Conservation (phyloP, 129 eudicot species). For the Saposhnikovia divaricata region DNA sequence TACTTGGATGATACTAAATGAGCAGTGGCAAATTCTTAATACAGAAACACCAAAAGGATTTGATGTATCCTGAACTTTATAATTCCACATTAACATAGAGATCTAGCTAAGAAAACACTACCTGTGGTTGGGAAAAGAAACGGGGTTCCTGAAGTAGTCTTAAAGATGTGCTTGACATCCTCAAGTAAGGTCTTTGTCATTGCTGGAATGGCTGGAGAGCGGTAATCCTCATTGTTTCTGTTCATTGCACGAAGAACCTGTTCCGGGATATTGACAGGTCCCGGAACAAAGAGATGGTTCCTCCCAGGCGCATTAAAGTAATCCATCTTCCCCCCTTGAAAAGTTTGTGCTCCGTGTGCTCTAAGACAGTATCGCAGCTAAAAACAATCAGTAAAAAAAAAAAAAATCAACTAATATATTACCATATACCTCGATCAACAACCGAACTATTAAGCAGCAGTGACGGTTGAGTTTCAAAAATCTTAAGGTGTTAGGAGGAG, state of each 20-base stretch:
- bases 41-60: not conserved
- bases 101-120: slow-evolving; percentile 15
- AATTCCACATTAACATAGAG: not conserved
- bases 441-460: not conserved
- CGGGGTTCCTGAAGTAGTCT: slow-evolving; percentile 92
- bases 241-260: slow-evolving; percentile 95
- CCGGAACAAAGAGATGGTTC: slow-evolving; percentile 99
- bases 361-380: not conserved
- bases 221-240: slow-evolving; percentile 97
- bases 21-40: not conserved
- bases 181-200: slow-evolving; percentile 69
- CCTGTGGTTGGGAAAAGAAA: slow-evolving; percentile 97
- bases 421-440: not conserved
- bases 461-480: not conserved
- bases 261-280: slow-evolving; percentile 97
- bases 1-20: not conserved
- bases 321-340: slow-evolving; percentile 47
- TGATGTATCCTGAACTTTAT: not conserved
- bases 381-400: not conserved
- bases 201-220: slow-evolving; percentile 96
- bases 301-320: slow-evolving; percentile 81
- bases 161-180: slow-evolving; percentile 95
- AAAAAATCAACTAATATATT: not conserved
- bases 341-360: not conserved
- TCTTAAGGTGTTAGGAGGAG: not conserved